Evolutionary conservation across 352 stramenopile genomes (phyloP).

Genomic region (Phytophthora syringae): DNA sequence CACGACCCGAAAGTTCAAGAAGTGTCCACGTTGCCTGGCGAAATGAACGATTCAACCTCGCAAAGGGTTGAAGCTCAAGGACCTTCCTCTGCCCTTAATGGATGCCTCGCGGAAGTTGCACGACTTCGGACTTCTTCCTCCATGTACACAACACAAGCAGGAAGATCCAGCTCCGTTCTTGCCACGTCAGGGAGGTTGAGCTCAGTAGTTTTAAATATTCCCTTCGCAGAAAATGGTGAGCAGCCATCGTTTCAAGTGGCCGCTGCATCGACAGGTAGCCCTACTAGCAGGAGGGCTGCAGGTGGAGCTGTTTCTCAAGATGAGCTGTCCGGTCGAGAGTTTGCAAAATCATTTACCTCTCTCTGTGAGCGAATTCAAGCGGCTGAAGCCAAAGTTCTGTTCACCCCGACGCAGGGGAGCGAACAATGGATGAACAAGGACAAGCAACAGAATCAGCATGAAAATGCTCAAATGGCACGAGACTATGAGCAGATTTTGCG

Average conservation of each 20-base stretch:
- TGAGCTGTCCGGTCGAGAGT: slow-evolving; percentile 37
- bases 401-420: slow-evolving; percentile 8
- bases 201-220: slow-evolving; percentile 14
- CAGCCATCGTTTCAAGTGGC: slow-evolving; percentile 12
- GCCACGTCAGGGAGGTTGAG: slow-evolving; percentile 18
- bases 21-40: not conserved
- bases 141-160: not conserved
- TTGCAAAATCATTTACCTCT: slow-evolving; percentile 41
- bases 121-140: slow-evolving; percentile 14
- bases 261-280: not conserved
- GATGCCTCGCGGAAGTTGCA: slow-evolving; percentile 39
- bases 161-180: slow-evolving; percentile 26
- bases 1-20: slow-evolving; percentile 20
- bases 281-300: slow-evolving; percentile 1
- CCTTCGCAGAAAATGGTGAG: slow-evolving; percentile 5
- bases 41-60: not conserved
- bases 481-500: slow-evolving; percentile 45
- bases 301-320: slow-evolving; percentile 24
- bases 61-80: not conserved
- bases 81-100: slow-evolving; percentile 23
- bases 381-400: slow-evolving; percentile 32
- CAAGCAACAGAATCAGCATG: slow-evolving; percentile 19
- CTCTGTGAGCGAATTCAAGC: slow-evolving; percentile 33
- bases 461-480: slow-evolving; percentile 16
- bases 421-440: slow-evolving; percentile 15